These are phyloP conservation scores for Edaphochlamys debaryana DNA, from an alignment of 139 green algal genomes.

Conservation along the genomic window DNA sequence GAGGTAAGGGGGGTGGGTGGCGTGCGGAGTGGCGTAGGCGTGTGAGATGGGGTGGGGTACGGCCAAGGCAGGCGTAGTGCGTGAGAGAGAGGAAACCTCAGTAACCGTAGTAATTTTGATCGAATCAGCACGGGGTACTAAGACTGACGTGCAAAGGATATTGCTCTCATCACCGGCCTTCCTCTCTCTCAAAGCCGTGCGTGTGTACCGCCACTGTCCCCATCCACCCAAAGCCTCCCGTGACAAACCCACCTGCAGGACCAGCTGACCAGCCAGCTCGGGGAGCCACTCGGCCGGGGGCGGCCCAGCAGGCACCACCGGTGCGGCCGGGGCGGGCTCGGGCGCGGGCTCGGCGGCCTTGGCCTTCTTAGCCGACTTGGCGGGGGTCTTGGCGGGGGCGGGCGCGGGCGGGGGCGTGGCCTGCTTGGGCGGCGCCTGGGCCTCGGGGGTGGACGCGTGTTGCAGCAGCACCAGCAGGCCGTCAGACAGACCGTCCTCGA, in stretches of 20 bases:
- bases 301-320: constrained; percentile 12
- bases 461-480: constrained; percentile 26
- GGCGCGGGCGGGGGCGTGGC: not conserved
- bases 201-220: too few species aligned
- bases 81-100: constrained; percentile 40
- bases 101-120: constrained; percentile 62
- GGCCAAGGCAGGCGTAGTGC: too few species aligned
- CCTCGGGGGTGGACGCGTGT: not conserved
- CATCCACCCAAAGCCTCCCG: not conserved
- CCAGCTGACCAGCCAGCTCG: constrained; percentile 54
- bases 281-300: constrained; percentile 48
- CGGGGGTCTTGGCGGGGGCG: not conserved
- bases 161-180: constrained; percentile 61
- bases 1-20: too few species aligned
- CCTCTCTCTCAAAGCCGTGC: not conserved
- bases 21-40: too few species aligned
- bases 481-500: constrained; percentile 30
- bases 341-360: not conserved
- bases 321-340: not conserved
- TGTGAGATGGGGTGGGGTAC: too few species aligned
- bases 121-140: constrained; percentile 48
- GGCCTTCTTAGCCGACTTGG: constrained; percentile 4
- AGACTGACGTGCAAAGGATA: constrained; percentile 77
- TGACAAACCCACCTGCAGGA: constrained; percentile 44
- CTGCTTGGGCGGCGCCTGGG: not conserved